Conservation (phyloP, 2,329 filamentous ascomycete genomes). For the Exophiala dermatitidis region DNA sequence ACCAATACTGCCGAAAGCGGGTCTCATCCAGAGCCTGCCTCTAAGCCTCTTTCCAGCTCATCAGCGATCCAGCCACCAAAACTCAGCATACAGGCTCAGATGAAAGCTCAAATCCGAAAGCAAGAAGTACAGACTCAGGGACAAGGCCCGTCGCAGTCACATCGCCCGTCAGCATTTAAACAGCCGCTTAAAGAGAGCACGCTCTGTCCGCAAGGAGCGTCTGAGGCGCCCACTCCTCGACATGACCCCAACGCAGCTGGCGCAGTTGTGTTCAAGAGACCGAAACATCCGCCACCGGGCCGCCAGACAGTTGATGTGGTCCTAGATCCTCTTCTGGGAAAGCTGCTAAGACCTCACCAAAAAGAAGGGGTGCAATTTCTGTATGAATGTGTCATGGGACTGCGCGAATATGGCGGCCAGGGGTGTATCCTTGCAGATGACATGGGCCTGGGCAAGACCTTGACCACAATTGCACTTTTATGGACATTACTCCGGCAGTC, state of each 20-base stretch:
- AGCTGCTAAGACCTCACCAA: slow-evolving; percentile 60
- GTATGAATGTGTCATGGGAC: slow-evolving; percentile 70
- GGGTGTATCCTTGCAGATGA: slow-evolving; percentile 67
- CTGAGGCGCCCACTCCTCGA: slow-evolving; percentile 51
- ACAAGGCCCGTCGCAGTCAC: slow-evolving; percentile 31
- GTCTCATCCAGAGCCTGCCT: slow-evolving; percentile 3
- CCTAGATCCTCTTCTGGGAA: slow-evolving; percentile 58
- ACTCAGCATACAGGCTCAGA: slow-evolving; percentile 26
- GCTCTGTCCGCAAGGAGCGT: slow-evolving; percentile 40
- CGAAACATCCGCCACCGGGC: slow-evolving; percentile 48
- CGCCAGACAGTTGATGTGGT: slow-evolving; percentile 66
- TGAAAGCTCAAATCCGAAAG: slow-evolving; percentile 25
- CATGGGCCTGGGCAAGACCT: slow-evolving; percentile 67
- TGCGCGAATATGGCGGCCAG: slow-evolving; percentile 58
- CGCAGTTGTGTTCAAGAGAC: slow-evolving; percentile 61
- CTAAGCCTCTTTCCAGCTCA: slow-evolving; percentile 26
- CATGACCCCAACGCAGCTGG: slow-evolving; percentile 55
- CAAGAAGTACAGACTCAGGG: slow-evolving; percentile 33
- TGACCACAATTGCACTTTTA: slow-evolving; percentile 63
- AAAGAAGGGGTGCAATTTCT: slow-evolving; percentile 62
- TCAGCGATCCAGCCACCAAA: slow-evolving; percentile 27
- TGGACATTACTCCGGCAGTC: slow-evolving; percentile 70
- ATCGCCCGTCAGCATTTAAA: slow-evolving; percentile 46
- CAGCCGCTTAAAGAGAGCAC: slow-evolving; percentile 53
- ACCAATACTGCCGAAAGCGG: slow-evolving; percentile 1